Conservation (phyloP, 805 yeast genomes). For the Saccharomycopsis fermentans region DNA sequence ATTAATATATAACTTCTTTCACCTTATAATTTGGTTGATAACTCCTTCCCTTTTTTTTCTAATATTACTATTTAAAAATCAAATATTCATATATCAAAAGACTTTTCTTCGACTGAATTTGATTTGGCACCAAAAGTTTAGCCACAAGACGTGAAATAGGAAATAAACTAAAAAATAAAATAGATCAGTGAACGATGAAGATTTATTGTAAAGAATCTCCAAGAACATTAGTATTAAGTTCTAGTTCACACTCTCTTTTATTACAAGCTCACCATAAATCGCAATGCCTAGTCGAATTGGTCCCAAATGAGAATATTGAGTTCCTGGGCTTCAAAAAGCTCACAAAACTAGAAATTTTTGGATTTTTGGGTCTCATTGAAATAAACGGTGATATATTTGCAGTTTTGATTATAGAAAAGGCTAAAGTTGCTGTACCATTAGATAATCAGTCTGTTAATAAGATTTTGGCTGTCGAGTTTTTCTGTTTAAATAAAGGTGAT, state of each 20-base stretch:
- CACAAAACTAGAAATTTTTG: constrained; percentile 39
- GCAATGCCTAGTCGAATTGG: constrained; percentile 41
- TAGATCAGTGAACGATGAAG: constrained; percentile 24
- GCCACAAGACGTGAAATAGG: no score
- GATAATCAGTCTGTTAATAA: constrained; percentile 70
- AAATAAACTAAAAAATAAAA: no score
- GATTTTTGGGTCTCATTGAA: constrained; percentile 74
- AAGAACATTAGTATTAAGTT: constrained; percentile 34
- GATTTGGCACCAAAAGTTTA: no score
- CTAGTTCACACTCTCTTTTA: constrained; percentile 35
- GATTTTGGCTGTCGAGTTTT: constrained; percentile 79
- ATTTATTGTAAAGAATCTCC: constrained; percentile 28
- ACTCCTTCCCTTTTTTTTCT: no score
- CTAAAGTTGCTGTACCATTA: constrained; percentile 74
- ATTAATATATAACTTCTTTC: no score
- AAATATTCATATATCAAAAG: no score
- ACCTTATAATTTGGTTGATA: no score
- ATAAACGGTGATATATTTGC: constrained; percentile 59
- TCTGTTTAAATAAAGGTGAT: constrained; percentile 54
- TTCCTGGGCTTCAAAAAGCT: constrained; percentile 32
- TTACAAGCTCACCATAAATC: constrained; percentile 29
- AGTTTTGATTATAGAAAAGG: constrained; percentile 68
- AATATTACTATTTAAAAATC: no score
- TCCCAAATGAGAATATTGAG: constrained; percentile 29
- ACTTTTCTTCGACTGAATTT: no score